Base-by-base conservation (phyloP, 2,329 filamentous ascomycete genomes). In the Aureobasidium lini region DNA sequence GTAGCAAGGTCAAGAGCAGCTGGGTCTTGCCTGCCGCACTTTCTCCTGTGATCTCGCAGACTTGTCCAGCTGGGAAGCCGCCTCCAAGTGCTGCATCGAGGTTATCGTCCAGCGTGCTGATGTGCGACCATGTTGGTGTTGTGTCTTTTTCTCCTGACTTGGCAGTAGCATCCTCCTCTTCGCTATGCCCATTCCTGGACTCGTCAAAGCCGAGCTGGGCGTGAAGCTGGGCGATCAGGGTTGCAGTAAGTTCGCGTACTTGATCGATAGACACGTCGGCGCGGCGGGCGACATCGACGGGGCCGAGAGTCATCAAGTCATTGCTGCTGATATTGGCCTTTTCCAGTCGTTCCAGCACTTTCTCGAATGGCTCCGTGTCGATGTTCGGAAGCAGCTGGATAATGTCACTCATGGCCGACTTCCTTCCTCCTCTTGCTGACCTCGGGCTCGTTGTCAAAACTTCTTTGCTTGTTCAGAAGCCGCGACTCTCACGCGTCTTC, bases 21-120 rank as follows among this genome's bases (percentile, higher is more conserved):
- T 99, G 94, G 1, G 94, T 96, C 80, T 99, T 99, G 68, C 93
- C 94, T 64, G 86, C 89, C 66, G 92, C 94, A 69, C 86, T 95
- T 77, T 97, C 94, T 61, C 94, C 94, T 1, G 90, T 88, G 62
- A 99, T 81, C 72, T 99, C 94, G 7, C 90, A 91, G 68, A 99
- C 79, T 73, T 88, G 87, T 48, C 91, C 89, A 2, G 85, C 81
- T 1, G 88, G 88, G 59, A 97, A 82, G 18, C 94, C 94, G 49
- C 92, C 93, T 61, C 83, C 84, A 40, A 97, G 79, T 2, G 81
- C 76, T 40, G 69, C 70, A 72, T 99, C 93, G 34, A 99, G 78
- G 39, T 75, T 73, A 52, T 82, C 77, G 71, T 95, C 89, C 44
- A 96, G 81, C 0, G 90, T 95, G 76, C 88, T 95, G 73, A 97